Percentiles rank a stretch among this genome's conserved stretches.
Conservation (phyloP, 2,329 filamentous ascomycete genomes). For the Fusarium avenaceum region DNA sequence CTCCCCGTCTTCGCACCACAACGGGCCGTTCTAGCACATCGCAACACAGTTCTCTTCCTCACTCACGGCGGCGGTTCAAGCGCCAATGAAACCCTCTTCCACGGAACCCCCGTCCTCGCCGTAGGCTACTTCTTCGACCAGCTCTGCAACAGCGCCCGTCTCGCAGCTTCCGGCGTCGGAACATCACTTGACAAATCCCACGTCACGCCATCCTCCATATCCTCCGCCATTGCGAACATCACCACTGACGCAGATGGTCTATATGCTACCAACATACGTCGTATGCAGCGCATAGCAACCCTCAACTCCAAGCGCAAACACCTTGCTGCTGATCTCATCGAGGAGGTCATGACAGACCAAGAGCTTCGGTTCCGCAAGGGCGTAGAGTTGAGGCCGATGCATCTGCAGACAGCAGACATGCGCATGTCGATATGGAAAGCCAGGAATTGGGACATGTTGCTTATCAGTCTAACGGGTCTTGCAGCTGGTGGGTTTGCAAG, state of each 20-base stretch:
- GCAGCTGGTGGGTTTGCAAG: slow-evolving; percentile 16
- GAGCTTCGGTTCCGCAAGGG: slow-evolving; percentile 44
- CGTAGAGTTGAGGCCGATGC: slow-evolving; percentile 53
- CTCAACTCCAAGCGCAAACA: slow-evolving; percentile 56
- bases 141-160: slow-evolving; percentile 54
- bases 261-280: slow-evolving; percentile 52
- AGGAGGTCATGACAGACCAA: slow-evolving; percentile 58
- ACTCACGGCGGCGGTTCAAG: slow-evolving; percentile 59
- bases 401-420: slow-evolving; percentile 60
- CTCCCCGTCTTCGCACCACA: slow-evolving; percentile 57
- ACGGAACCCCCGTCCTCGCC: slow-evolving; percentile 55
- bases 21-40: slow-evolving; percentile 56
- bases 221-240: slow-evolving; percentile 48
- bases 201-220: slow-evolving; percentile 53
- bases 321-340: slow-evolving; percentile 57
- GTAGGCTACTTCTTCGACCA: slow-evolving; percentile 60
- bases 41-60: slow-evolving; percentile 53
- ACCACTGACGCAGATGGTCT: slow-evolving; percentile 50
- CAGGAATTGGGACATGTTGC: slow-evolving; percentile 57
- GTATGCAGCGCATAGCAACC: slow-evolving; percentile 57
- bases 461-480: slow-evolving; percentile 37
- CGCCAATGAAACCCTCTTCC: slow-evolving; percentile 58
- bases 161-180: slow-evolving; percentile 54
- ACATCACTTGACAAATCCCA: slow-evolving; percentile 55
- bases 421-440: slow-evolving; percentile 57